Conservation (phyloP, 164 flowering plant genomes). For the Kingdonia uniflora region DNA sequence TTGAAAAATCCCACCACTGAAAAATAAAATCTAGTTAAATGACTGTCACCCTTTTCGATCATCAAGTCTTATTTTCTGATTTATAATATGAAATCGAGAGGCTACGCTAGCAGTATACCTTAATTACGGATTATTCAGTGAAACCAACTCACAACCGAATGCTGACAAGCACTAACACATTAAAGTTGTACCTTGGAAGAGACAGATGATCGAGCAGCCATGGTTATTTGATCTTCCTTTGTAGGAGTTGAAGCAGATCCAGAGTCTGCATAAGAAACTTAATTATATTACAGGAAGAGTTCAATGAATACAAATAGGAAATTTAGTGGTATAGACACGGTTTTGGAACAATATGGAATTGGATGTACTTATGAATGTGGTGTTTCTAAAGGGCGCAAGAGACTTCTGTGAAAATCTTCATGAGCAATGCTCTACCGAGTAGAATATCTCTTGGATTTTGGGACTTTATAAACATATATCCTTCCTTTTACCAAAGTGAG, state of each 20-base stretch:
- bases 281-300: background rate
- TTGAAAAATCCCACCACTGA: no score
- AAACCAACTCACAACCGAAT: background rate
- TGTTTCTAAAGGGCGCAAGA: no score
- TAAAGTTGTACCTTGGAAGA: conserved; percentile 55
- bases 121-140: background rate
- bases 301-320: background rate
- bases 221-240: conserved; percentile 50
- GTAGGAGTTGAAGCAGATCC: conserved; percentile 26
- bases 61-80: no score
- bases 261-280: conserved; percentile 36
- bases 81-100: no score
- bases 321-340: background rate
- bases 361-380: background rate
- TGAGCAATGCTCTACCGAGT: no score
- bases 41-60: no score
- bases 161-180: background rate
- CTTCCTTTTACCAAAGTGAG: no score
- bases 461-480: no score
- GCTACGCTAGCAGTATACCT: background rate
- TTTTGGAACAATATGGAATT: background rate
- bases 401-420: no score
- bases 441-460: no score
- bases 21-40: no score
- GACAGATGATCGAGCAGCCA: conserved; percentile 66